These are phyloP conservation scores for Nakaseomyces kungkrabaensis DNA, from an alignment of 1,139 yeast genomes.

Conservation along the genomic window DNA sequence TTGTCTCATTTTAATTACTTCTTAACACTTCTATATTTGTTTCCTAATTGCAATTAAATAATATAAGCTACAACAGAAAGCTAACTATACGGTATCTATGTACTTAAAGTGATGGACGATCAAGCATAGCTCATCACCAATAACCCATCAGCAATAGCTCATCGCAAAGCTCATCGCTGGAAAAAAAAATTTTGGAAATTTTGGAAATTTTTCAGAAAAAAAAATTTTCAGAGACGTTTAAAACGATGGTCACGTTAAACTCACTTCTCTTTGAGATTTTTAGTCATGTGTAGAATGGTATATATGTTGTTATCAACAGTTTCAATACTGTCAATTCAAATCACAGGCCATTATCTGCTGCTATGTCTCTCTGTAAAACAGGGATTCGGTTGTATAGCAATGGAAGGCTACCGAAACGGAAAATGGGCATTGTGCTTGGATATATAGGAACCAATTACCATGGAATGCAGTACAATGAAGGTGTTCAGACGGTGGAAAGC, in stretches of 20 bases:
- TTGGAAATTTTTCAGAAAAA: not conserved
- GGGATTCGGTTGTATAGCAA: not conserved
- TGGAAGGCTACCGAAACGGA: slow-evolving; percentile 23
- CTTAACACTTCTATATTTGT: not conserved
- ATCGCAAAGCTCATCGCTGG: not conserved
- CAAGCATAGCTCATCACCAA: no score
- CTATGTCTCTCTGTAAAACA: not conserved
- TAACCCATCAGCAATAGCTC: not conserved
- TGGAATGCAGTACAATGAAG: slow-evolving; percentile 95
- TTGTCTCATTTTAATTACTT: slow-evolving; percentile 56
- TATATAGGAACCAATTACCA: slow-evolving; percentile 96
- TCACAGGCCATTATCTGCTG: no score
- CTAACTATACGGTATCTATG: no score
- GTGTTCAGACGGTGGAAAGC: slow-evolving; percentile 84
- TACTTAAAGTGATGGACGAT: no score
- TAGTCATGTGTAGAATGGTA: no score
- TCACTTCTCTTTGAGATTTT: no score
- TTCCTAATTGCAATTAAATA: no score
- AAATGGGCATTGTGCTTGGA: slow-evolving; percentile 85
- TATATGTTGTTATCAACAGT: no score
- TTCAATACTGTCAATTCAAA: no score
- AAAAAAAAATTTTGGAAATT: slow-evolving; percentile 5
- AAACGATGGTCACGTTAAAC: not conserved
- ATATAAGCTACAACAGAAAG: no score
- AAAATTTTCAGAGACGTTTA: not conserved